Evolutionary conservation across 306 rosid species (phyloP), one percentile per base, ranked within the genome.

Genomic region (Prunus dulcis): DNA sequence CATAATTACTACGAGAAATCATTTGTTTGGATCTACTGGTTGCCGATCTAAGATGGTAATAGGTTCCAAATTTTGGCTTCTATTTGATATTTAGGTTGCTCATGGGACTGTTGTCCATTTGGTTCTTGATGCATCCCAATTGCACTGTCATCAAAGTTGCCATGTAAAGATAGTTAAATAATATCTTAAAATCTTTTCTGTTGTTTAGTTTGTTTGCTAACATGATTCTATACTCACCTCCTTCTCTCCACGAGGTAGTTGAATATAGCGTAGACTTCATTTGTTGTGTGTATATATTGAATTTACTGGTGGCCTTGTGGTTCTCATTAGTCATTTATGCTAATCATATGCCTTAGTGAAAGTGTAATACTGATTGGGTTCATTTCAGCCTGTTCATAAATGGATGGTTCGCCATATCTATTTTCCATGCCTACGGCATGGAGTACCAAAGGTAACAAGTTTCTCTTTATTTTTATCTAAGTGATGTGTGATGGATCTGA

Each of bases 351-450:
- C 6, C 25, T 10, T 1, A 19, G 69, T 63, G n/a, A 3, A 47
- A 47, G 73, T 68, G 61, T 46, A 51, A 15, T 27, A 74, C 22
- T 74, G 17, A 74, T 61, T 47, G 45, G 65, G 49, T 61, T 71
- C 45, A 14, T 64, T 80, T 71, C 91, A 96, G 99, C 99, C 99
- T 79, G 98, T 96, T 79, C 97, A 96, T 85, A 96, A 87, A 79
- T 96, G 99, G 99, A 92, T 96, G 98, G 71, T 92, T 78, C 99
- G 99, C 43, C 99, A 96, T 82, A 71, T 96, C 69, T 96, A 91
- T 79, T 86, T 92, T 77, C 99, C 99, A 68, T 96, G 99, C 85
- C 66, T 96, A 72, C 83, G 92, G 22, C 71, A 79, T 43, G 99
- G 99, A 50, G 76, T 96, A 49, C 93, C 97, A 7, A 96, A 88